Base-by-base conservation (phyloP, 352 stramenopile species). In the Globisporangium cederbergense region DNA sequence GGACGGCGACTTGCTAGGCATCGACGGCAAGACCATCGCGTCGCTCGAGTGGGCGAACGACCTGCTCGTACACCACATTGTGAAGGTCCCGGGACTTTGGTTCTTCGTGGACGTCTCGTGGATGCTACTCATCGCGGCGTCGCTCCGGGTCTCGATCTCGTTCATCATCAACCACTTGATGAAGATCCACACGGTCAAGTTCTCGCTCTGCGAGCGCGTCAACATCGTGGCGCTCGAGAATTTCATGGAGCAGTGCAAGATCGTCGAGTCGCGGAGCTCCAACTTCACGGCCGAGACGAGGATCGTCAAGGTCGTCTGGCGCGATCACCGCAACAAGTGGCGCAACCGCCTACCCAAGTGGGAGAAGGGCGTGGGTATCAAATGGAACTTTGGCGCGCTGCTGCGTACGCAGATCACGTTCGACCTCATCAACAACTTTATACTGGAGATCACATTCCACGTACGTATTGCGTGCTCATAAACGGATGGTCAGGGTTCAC, bases 231-330 rank as follows among this genome's bases (percentile, higher is more conserved):
- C 81, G 8, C 72, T 92, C 16, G 81, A 92, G 50, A 43, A 67
- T 32, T 86, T 88, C 59, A 52, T 90, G 49, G 61, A 68, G 43
- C 66, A 47, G 16, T 20, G 16, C 2, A 73, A 73, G 32, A 62
- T 71, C n/a, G 66, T 90, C 52, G 93, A 98, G 75, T 96, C 96
- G 4, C 73, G 89, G 1, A 75, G 75, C 11, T 87, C 89, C 40
- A 78, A 94, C 60, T 88, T 86, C 25, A 82, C 88, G 60, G 82
- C 64, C 52, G 64, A 89, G 32, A 78, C 89, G 36, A 89, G 96
- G 50, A 85, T 98, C 46, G 81, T 96, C 38, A 91, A 89, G 49
- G 84, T 98, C 32, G 80, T 92, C 14, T 99, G 97, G 82, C 68
- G 84, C 40, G 96, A 99, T 60, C 68, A 85, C 46, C 94, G 98